Percentiles rank a stretch among this genome's conserved stretches.
phyloP scores from a whole-genome alignment of 768 basidiomycete species.

The Galerina marginata region DNA sequence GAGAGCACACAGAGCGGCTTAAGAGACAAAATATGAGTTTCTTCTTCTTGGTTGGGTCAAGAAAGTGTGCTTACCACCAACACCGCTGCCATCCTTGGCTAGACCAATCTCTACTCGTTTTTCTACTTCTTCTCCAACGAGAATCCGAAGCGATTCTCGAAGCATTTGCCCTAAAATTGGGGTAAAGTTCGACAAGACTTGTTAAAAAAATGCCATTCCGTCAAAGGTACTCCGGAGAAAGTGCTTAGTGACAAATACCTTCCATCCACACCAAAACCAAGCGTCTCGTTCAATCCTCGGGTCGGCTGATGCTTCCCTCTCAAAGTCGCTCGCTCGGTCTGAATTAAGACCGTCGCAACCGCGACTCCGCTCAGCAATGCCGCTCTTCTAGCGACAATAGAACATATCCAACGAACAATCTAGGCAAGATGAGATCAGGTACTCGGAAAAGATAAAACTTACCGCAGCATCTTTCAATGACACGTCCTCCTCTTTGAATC shows the following conservation, averaged over 20 bases:
- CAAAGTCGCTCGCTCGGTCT: constrained; percentile 73
- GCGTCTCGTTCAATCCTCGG: constrained; percentile 47
- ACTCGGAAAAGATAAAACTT: constrained; percentile 18
- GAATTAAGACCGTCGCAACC: constrained; percentile 82
- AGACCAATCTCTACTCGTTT: constrained; percentile 83
- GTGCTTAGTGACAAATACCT: constrained; percentile 54
- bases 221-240: constrained; percentile 2
- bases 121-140: constrained; percentile 86
- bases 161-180: constrained; percentile 79
- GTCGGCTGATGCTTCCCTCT: constrained; percentile 39
- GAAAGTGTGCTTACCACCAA: constrained; percentile 75
- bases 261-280: constrained; percentile 92
- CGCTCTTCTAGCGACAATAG: constrained; percentile 80
- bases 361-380: constrained; percentile 86
- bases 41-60: constrained; percentile 7
- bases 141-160: constrained; percentile 69
- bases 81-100: constrained; percentile 97
- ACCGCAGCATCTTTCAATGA: constrained; percentile 64
- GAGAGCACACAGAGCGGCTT: constrained; percentile 88
- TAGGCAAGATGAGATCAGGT: constrained; percentile 34
- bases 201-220: constrained; percentile 31
- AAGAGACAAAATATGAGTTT: constrained; percentile 11
- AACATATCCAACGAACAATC: constrained; percentile 82
- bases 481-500: constrained; percentile 59
- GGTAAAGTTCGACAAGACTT: constrained; percentile 89